phyloP scores from a whole-genome alignment of 805 yeast species.

The Barnettozyma siamensis region DNA sequence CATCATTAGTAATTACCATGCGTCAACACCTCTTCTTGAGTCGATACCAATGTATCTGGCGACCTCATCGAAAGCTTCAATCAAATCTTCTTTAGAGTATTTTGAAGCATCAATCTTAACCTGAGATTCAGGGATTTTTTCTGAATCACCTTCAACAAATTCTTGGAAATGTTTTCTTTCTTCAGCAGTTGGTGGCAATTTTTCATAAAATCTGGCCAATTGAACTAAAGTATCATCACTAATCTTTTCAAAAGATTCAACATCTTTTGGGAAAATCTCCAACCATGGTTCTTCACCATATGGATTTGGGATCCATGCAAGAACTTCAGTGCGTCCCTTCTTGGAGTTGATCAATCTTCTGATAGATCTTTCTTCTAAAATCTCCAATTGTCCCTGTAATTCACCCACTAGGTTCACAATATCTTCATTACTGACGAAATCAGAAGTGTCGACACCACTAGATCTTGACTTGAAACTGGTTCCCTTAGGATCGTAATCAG shows the following conservation, averaged over 20 bases:
- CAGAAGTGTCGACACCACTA: slow-evolving; percentile 37
- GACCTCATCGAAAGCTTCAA: slow-evolving; percentile 53
- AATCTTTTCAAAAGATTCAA: slow-evolving; percentile 46
- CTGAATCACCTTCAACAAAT: slow-evolving; percentile 45
- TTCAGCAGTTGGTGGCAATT: slow-evolving; percentile 57
- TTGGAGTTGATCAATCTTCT: slow-evolving; percentile 64
- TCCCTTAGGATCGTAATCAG: slow-evolving; percentile 20
- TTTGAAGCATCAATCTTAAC: slow-evolving; percentile 24
- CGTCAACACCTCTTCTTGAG: slow-evolving; percentile 44
- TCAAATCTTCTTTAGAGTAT: slow-evolving; percentile 42
- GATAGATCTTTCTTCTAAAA: slow-evolving; percentile 69
- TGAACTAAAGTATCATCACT: slow-evolving; percentile 41
- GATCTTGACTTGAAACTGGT: slow-evolving; percentile 8
- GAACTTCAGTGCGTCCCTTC: slow-evolving; percentile 34
- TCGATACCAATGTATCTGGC: slow-evolving; percentile 65
- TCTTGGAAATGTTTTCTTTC: slow-evolving; percentile 48
- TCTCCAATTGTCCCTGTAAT: slow-evolving; percentile 79
- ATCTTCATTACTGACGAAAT: slow-evolving; percentile 76
- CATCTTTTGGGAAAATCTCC: slow-evolving; percentile 51
- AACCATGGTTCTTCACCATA: slow-evolving; percentile 66
- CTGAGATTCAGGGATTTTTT: slow-evolving; percentile 31
- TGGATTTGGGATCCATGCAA: slow-evolving; percentile 72
- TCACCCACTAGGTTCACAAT: slow-evolving; percentile 83
- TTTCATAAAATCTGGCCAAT: slow-evolving; percentile 68
- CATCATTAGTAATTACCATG: too few species aligned